Conservation (phyloP, 2,329 filamentous ascomycete species). For the Kalaharituber pfeilii region DNA sequence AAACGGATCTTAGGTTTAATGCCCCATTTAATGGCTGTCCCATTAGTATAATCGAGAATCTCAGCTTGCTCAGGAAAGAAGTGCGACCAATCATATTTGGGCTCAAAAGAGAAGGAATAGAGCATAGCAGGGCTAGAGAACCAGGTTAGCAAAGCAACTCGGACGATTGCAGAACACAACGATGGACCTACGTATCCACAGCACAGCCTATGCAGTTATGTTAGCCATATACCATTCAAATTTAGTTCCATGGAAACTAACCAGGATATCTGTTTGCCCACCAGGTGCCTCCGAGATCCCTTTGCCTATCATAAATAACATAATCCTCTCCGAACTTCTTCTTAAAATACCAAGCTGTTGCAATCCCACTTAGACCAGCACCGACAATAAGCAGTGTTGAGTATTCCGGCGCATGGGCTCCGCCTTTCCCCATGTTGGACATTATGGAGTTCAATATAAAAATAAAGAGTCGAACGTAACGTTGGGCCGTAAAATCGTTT, state of each 20-base stretch:
- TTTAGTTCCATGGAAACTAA: constrained; percentile 17
- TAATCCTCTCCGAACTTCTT: constrained; percentile 36
- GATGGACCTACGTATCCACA: constrained; percentile 14
- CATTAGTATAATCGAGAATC: constrained; percentile 36
- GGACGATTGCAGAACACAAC: neutral
- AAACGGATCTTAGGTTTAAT: constrained; percentile 41
- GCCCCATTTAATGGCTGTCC: constrained; percentile 36
- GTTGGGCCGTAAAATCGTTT: no score
- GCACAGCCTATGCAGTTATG: neutral
- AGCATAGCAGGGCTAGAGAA: constrained; percentile 35
- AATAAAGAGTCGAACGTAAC: no score
- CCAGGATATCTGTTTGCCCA: constrained; percentile 45
- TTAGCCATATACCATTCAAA: constrained; percentile 15
- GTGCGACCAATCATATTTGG: constrained; percentile 36
- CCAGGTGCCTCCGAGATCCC: constrained; percentile 47
- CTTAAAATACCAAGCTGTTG: constrained; percentile 36
- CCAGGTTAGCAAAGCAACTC: neutral
- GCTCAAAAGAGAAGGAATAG: constrained; percentile 41
- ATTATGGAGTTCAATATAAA: neutral
- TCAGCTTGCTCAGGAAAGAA: constrained; percentile 34
- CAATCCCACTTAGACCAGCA: constrained; percentile 45
- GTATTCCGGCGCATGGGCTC: constrained; percentile 19
- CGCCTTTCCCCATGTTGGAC: neutral
- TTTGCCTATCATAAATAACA: constrained; percentile 41
- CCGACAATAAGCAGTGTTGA: constrained; percentile 41